Percentiles rank a stretch among this genome's conserved stretches.
These are phyloP conservation scores for Moniliella sp. DNA, from an alignment of 1,284 basidiomycete genomes.

Conservation along the genomic window DNA sequence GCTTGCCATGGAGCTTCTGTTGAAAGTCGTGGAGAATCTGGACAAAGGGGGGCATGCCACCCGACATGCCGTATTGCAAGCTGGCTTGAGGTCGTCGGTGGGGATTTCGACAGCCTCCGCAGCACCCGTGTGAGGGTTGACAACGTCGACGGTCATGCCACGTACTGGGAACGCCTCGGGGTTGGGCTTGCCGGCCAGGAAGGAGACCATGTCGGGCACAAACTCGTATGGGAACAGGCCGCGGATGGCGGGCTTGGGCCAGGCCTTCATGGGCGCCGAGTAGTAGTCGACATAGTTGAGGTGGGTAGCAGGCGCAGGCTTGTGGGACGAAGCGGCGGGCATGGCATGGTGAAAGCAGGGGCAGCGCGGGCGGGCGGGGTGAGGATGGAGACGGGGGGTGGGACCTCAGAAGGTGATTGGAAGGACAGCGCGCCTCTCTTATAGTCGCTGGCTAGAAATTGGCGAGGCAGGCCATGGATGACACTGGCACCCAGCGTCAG, in stretches of 20 bases:
- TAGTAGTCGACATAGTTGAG: not conserved
- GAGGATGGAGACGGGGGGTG: too few relatives aligned
- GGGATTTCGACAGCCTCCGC: slow-evolving; percentile 13
- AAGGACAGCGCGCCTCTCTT: too few relatives aligned
- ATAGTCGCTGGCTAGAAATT: too few relatives aligned
- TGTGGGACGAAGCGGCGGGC: too few relatives aligned
- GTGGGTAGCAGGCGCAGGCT: too few relatives aligned
- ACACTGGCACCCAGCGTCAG: too few relatives aligned
- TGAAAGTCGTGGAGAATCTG: slow-evolving; percentile 42
- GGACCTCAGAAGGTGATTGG: too few relatives aligned
- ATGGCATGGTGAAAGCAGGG: too few relatives aligned
- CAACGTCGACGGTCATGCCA: slow-evolving; percentile 40
- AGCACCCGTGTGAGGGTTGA: slow-evolving; percentile 6
- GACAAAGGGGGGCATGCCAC: slow-evolving; percentile 46
- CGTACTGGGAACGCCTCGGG: slow-evolving; percentile 71
- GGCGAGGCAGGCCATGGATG: too few relatives aligned
- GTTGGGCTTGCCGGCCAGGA: slow-evolving; percentile 53
- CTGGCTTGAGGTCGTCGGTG: slow-evolving; percentile 27
- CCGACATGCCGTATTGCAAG: slow-evolving; percentile 45
- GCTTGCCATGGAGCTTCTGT: slow-evolving; percentile 47
- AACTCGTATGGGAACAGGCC: slow-evolving; percentile 54
- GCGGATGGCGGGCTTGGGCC: slow-evolving; percentile 36
- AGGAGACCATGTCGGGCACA: slow-evolving; percentile 59
- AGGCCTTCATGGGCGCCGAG: not conserved
- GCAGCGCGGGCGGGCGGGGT: too few relatives aligned